A percentile compares a stretch with the other conserved stretches of the same genome.
phyloP scores from a whole-genome alignment of 768 basidiomycete species.

The Boletales sp. region DNA sequence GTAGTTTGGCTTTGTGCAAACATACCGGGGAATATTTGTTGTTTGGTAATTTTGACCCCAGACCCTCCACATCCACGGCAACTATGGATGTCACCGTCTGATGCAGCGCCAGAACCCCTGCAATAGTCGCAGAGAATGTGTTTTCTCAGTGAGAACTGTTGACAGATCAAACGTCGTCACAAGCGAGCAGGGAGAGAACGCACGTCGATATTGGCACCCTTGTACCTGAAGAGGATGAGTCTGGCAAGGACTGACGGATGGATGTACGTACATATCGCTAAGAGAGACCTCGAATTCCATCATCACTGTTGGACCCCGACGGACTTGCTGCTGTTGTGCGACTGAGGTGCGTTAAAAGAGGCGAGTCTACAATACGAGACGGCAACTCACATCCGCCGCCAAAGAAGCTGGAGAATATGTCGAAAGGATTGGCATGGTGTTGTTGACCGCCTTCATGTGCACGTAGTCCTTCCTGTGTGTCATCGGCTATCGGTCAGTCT shows the following conservation, averaged over 20 bases:
- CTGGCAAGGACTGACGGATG: neutral
- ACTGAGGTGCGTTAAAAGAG: constrained; percentile 12
- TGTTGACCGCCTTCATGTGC: constrained; percentile 86
- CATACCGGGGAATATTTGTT: constrained; percentile 97
- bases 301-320: constrained; percentile 71
- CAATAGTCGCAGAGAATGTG: constrained; percentile 95
- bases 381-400: constrained; percentile 65
- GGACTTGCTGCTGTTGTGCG: constrained; percentile 52
- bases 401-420: constrained; percentile 92
- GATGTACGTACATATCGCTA: constrained; percentile 65
- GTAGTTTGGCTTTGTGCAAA: constrained; percentile 83
- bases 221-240: constrained; percentile 52
- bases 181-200: constrained; percentile 15
- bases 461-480: constrained; percentile 77
- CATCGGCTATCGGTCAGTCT: constrained; percentile 10
- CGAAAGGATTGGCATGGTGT: constrained; percentile 80
- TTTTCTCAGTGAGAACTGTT: constrained; percentile 88
- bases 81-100: constrained; percentile 82
- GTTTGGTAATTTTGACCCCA: constrained; percentile 81
- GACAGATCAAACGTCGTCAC: constrained; percentile 2
- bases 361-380: neutral
- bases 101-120: constrained; percentile 91
- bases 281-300: constrained; percentile 85
- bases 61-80: constrained; percentile 82
- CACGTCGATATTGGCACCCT: constrained; percentile 82